Conservation (phyloP, 306 rosid genomes). For the Argentina anserina region DNA sequence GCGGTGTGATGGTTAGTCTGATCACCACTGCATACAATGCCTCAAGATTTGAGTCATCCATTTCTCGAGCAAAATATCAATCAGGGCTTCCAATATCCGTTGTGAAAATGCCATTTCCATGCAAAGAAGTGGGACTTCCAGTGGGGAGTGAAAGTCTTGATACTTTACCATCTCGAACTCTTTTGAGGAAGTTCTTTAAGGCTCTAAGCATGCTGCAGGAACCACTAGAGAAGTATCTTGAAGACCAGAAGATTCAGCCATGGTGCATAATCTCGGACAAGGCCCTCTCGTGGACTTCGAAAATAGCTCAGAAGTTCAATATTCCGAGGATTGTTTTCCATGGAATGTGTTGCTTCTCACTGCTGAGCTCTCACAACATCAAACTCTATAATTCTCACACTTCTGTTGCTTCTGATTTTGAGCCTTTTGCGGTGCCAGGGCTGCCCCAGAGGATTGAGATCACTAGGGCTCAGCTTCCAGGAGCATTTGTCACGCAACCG, state of each 20-base stretch:
- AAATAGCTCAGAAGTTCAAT: conserved; percentile 43
- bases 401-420: conserved; percentile 30
- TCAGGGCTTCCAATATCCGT: conserved; percentile 40
- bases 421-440: conserved; percentile 61
- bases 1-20: conserved; percentile 51
- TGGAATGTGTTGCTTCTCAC: conserved; percentile 68
- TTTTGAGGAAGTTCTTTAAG: conserved; percentile 49
- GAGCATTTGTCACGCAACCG: conserved; percentile 48
- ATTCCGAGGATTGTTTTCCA: conserved; percentile 69
- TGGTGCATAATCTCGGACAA: conserved; percentile 75
- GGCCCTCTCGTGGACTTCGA: conserved; percentile 54
- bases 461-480: conserved; percentile 65
- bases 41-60: conserved; percentile 39
- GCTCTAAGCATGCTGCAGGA: conserved; percentile 61
- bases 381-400: conserved; percentile 35
- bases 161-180: conserved; percentile 48
- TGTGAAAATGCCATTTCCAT: conserved; percentile 55
- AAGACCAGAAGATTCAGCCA: conserved; percentile 31
- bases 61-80: conserved; percentile 35
- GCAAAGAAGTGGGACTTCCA: conserved; percentile 67
- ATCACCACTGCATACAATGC: conserved; percentile 70
- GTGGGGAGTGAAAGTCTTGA: conserved; percentile 68
- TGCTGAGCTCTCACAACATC: conserved; percentile 51
- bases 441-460: conserved; percentile 40
- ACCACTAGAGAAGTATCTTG: conserved; percentile 52